A percentile compares a stretch with the other conserved stretches of the same genome.
Conservation (phyloP, 441 rosid genomes). For the Arabidopsis hybrid region DNA sequence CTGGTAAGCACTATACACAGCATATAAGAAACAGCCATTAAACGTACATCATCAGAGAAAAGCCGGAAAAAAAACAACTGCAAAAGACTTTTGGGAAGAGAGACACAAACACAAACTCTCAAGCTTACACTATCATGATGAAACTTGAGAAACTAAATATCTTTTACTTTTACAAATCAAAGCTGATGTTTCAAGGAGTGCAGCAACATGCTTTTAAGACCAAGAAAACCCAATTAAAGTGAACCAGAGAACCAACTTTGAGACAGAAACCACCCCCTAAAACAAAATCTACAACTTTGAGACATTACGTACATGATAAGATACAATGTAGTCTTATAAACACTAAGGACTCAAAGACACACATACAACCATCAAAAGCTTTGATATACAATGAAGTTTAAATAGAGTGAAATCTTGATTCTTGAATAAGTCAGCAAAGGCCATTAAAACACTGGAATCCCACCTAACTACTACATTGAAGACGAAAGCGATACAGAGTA, state of each 20-base stretch:
- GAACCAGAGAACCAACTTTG: neutral
- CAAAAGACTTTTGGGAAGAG: conserved; percentile 41
- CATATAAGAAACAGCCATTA: conserved; percentile 72
- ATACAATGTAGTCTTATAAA: conserved; percentile 22
- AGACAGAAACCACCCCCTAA: conserved; percentile 1
- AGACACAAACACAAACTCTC: conserved; percentile 47
- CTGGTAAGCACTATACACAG: conserved; percentile 84
- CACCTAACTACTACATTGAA: conserved; percentile 16
- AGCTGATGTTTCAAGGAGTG: neutral
- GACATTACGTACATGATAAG: conserved; percentile 11
- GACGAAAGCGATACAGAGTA: conserved; percentile 7
- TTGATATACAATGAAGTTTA: neutral
- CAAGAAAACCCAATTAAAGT: conserved; percentile 8
- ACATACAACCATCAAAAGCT: conserved; percentile 8
- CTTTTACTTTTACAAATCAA: neutral
- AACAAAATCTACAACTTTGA: conserved; percentile 6
- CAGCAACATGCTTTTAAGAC: conserved; percentile 17
- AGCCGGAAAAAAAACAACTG: conserved; percentile 51
- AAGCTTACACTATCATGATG: conserved; percentile 6
- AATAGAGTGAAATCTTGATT: too few relatives aligned
- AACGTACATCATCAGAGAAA: conserved; percentile 78
- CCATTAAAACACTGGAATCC: conserved; percentile 7
- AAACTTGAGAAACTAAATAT: neutral
- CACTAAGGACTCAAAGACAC: neutral
- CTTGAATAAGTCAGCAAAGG: conserved; percentile 2